Base-by-base conservation (phyloP, 768 basidiomycete genomes). In the Kockovaella imperatae region DNA sequence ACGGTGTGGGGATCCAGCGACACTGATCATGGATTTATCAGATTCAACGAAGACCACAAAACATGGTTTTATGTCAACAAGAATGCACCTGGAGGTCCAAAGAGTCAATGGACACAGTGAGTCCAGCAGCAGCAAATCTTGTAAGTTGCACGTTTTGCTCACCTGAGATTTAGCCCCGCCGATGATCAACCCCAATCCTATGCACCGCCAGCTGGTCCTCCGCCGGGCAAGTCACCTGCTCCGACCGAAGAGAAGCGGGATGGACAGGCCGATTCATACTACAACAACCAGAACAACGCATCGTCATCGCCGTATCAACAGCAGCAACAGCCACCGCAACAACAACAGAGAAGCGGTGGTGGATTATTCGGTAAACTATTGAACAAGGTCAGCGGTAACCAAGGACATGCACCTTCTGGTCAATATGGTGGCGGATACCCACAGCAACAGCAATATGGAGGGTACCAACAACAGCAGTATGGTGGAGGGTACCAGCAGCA, bases 11-110 rank as follows among this genome's bases (percentile, higher is more conserved):
- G 6, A 13, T 11, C 32, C 35, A 20, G 20, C 35, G 45, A 41
- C 6, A 24, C 17, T 39, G 15, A 28, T n/a, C n/a, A n/a, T n/a
- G n/a, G n/a, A n/a, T 23, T 41, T 34, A 34, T 40, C n/a, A 64
- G 62, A 31, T 64, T 59, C 51, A 62, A 65, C 52, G 54, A 57
- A 26, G 53, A 62, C 14, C 49, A 67, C 51, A 59, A 67, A 38
- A 36, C 62, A 0, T 67, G 65, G 65, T 67, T 67, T 47, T 67
- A 67, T 47, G 60, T 67, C 10, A 59, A 67, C 38, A 64, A 57
- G 44, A 54, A 57, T 14, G 57, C 62, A 7, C 54, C 65, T 1
- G 62, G 62, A 8, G 65, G 59, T 4, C 50, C 65, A 18, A 41
- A 56, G 35, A 43, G 42, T 18, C 62, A 64, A 44, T 67, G 65